Conservation (phyloP, 768 basidiomycete species). For the Boletus rubropictus region DNA sequence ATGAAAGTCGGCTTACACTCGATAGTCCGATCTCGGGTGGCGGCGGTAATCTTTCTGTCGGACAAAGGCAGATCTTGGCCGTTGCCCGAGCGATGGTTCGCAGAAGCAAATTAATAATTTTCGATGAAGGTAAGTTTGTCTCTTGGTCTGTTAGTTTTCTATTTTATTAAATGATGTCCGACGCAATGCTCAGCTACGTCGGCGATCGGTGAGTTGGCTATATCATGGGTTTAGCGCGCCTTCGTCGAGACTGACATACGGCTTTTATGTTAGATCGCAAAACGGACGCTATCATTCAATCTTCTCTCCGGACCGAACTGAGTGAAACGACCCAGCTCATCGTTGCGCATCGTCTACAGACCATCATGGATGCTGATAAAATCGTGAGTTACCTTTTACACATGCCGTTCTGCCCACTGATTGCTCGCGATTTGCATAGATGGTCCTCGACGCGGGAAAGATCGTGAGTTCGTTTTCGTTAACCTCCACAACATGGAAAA, state of each 20-base stretch:
- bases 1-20: slow-evolving; percentile 36
- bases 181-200: slow-evolving; percentile 35
- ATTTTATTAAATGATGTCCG: neutral
- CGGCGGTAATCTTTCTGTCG: slow-evolving; percentile 47
- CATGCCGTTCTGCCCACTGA: neutral
- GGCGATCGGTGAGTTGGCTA: slow-evolving; percentile 33
- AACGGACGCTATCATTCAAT: slow-evolving; percentile 50
- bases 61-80: slow-evolving; percentile 56
- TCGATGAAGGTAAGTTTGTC: slow-evolving; percentile 45
- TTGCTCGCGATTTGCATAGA: slow-evolving; percentile 20
- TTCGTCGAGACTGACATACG: neutral
- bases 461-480: slow-evolving; percentile 27
- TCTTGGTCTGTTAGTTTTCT: neutral
- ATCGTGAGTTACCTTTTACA: slow-evolving; percentile 33
- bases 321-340: slow-evolving; percentile 48
- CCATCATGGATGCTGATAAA: slow-evolving; percentile 58
- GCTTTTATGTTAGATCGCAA: slow-evolving; percentile 39
- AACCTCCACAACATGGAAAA: neutral
- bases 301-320: slow-evolving; percentile 44
- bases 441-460: slow-evolving; percentile 39
- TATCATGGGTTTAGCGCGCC: neutral
- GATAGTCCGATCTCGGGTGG: slow-evolving; percentile 42
- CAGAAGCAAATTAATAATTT: slow-evolving; percentile 49
- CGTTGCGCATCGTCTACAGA: slow-evolving; percentile 53
- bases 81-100: slow-evolving; percentile 55